Conservation (phyloP, 2,329 filamentous ascomycete species). For the Aspergillus sergii region DNA sequence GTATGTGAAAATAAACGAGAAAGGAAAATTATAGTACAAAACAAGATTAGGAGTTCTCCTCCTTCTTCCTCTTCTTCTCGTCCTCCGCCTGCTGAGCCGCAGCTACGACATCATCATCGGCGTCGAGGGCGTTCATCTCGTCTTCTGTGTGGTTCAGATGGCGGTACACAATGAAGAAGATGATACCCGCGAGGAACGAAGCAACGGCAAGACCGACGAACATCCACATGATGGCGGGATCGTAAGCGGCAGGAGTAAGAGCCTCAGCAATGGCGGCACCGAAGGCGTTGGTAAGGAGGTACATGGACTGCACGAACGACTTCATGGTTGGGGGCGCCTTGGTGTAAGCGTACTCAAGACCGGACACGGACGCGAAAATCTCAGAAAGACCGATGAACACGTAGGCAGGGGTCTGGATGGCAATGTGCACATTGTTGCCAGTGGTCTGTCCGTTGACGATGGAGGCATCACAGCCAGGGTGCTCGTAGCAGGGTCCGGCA, state of each 20-base stretch:
- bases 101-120: constrained; percentile 32
- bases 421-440: constrained; percentile 49
- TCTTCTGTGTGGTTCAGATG: constrained; percentile 54
- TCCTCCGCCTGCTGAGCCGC: constrained; percentile 5
- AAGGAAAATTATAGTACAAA: constrained; percentile 11
- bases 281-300: constrained; percentile 61
- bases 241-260: constrained; percentile 61
- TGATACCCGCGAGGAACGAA: constrained; percentile 51
- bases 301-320: constrained; percentile 61
- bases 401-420: constrained; percentile 49
- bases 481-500: constrained; percentile 54
- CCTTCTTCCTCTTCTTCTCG: constrained; percentile 8
- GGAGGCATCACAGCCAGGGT: constrained; percentile 38
- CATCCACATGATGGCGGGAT: constrained; percentile 70
- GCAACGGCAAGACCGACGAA: constrained; percentile 60
- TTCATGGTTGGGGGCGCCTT: constrained; percentile 72
- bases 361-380: constrained; percentile 66
- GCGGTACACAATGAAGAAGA: constrained; percentile 58
- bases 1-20: constrained; percentile 1
- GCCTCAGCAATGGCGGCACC: constrained; percentile 63
- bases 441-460: constrained; percentile 32
- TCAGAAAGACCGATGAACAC: constrained; percentile 55
- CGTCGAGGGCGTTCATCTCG: constrained; percentile 53
- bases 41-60: constrained; percentile 6
- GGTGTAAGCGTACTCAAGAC: constrained; percentile 73